A percentile compares a stretch with the other conserved stretches of the same genome.
Conservation (phyloP, 441 rosid species). For the Pelargonium fulgidum region DNA sequence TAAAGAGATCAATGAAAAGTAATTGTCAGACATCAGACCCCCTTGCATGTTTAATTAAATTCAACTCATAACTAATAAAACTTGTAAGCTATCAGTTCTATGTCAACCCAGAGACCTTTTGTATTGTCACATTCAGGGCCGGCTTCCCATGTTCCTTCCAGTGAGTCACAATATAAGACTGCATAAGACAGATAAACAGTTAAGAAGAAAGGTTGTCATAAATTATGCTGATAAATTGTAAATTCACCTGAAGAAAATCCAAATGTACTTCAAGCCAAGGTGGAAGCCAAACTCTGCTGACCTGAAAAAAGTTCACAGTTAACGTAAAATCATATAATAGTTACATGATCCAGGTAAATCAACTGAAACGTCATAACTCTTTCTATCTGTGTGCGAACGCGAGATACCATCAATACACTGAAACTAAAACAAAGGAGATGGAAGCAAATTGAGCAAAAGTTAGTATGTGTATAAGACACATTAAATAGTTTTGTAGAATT, state of each 20-base stretch:
- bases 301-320: constrained; percentile 9
- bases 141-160: constrained; percentile 37
- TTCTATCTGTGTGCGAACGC: background rate
- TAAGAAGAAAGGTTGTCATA: constrained; percentile 21
- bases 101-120: constrained; percentile 24
- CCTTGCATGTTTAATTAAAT: background rate
- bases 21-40: no score
- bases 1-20: constrained; percentile 9
- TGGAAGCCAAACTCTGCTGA: constrained; percentile 17
- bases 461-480: no score
- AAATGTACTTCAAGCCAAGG: constrained; percentile 20
- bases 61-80: constrained; percentile 1
- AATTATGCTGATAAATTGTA: background rate
- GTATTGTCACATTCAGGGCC: constrained; percentile 25
- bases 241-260: constrained; percentile 20
- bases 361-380: background rate
- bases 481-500: no score
- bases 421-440: background rate
- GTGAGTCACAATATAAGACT: constrained; percentile 25
- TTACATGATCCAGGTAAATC: background rate
- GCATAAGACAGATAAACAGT: constrained; percentile 11
- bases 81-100: background rate
- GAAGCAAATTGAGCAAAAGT: background rate
- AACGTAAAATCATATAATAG: background rate
- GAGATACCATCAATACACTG: no score